phyloP scores from a whole-genome alignment of 163 green algal genomes.

The Volvox carteri region DNA sequence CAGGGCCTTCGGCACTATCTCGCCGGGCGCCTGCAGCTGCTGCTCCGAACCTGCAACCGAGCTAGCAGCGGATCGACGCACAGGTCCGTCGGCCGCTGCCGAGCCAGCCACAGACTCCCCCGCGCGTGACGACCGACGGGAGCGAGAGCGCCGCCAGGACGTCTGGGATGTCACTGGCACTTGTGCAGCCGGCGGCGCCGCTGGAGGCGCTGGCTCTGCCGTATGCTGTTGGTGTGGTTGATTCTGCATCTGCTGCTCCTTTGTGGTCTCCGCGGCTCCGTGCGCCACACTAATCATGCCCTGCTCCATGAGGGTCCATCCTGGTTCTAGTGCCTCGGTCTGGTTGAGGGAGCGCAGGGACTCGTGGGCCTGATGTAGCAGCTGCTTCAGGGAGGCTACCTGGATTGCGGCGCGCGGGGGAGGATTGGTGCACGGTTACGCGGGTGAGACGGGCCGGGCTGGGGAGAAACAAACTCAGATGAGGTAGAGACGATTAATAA shows the following conservation, averaged over 20 bases:
- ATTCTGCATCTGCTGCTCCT: background rate
- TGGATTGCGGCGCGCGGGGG: too few relatives aligned
- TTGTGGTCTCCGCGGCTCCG: too few relatives aligned
- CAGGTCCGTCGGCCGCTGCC: background rate
- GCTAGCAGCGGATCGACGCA: background rate
- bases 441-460: too few relatives aligned
- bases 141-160: background rate
- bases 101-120: background rate
- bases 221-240: background rate
- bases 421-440: too few relatives aligned
- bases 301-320: slow-evolving; percentile 26
- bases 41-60: background rate
- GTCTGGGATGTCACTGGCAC: background rate
- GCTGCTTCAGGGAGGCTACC: background rate
- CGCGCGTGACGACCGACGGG: background rate
- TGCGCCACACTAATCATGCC: too few relatives aligned
- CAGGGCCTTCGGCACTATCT: background rate
- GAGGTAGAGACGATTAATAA: too few relatives aligned
- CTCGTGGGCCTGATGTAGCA: slow-evolving; percentile 9
- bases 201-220: background rate
- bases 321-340: slow-evolving; percentile 4
- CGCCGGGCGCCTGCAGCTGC: background rate
- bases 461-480: too few relatives aligned
- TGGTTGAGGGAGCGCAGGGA: slow-evolving; percentile 39
- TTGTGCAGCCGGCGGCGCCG: background rate